A percentile compares a stretch with the other conserved stretches of the same genome.
Evolutionary conservation across 352 stramenopile genomes (phyloP).

Genomic region (Aphanomyces invadans): DNA sequence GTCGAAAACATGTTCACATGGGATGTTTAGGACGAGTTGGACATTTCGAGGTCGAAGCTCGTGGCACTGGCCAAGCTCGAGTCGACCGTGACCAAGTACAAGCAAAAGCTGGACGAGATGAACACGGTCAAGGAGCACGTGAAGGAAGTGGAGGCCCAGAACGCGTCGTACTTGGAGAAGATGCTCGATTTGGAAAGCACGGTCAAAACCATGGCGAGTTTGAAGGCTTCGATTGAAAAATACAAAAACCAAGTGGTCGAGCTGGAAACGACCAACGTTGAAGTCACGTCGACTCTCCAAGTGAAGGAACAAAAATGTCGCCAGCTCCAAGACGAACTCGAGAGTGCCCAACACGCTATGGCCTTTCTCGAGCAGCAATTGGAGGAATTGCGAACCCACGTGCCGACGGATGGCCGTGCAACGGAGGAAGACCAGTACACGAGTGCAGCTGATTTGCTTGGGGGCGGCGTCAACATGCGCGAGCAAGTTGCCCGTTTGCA

Average conservation of each 20-base stretch:
- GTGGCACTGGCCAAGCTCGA: constrained; percentile 71
- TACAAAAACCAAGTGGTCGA: constrained; percentile 88
- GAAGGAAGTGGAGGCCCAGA: constrained; percentile 70
- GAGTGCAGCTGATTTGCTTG: constrained; percentile 18
- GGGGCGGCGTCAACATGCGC: constrained; percentile 10
- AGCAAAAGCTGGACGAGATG: constrained; percentile 83
- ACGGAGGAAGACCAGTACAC: constrained; percentile 8
- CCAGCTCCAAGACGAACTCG: constrained; percentile 76
- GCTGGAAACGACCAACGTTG: constrained; percentile 71
- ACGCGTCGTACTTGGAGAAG: constrained; percentile 76
- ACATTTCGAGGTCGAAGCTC: constrained; percentile 82
- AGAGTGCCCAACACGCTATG: constrained; percentile 68
- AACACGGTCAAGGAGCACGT: constrained; percentile 63
- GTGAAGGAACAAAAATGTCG: constrained; percentile 79
- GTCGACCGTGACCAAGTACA: constrained; percentile 74
- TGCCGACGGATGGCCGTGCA: constrained; percentile 33
- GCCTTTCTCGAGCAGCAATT: constrained; percentile 82
- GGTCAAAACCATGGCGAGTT: constrained; percentile 74
- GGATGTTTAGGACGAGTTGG: constrained; percentile 47
- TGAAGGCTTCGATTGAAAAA: constrained; percentile 70
- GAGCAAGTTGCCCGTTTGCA: constrained; percentile 53
- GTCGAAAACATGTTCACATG: neutral
- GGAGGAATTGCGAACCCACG: constrained; percentile 61
- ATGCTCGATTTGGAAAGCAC: constrained; percentile 79
- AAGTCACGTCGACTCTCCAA: constrained; percentile 61